phyloP scores from a whole-genome alignment of 371 early-diverging fungal genomes.

The Syncephalastrum sp. region DNA sequence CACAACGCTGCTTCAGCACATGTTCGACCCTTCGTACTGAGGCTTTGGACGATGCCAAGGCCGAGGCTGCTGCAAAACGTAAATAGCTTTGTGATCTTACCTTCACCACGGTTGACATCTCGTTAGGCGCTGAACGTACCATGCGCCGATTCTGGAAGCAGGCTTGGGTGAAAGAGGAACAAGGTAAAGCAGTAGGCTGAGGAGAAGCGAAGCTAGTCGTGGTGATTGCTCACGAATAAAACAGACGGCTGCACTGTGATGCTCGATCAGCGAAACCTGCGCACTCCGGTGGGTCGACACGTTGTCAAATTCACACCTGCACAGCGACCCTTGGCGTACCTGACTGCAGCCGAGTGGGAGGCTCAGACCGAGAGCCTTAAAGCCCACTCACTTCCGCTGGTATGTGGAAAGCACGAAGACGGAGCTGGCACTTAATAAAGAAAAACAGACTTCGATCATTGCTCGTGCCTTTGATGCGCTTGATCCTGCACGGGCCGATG shows the following conservation, averaged over 20 bases:
- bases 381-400: constrained; percentile 86
- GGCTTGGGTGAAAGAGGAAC: constrained; percentile 59
- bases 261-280: constrained; percentile 80
- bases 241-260: constrained; percentile 59
- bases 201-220: not conserved
- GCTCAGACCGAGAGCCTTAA: constrained; percentile 75
- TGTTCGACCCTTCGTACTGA: too few relatives aligned
- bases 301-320: constrained; percentile 58
- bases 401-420: constrained; percentile 22
- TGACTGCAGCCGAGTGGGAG: constrained; percentile 95
- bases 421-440: not conserved
- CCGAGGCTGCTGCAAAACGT: constrained; percentile 23
- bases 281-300: constrained; percentile 77
- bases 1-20: too few relatives aligned
- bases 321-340: constrained; percentile 67
- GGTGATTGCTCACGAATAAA: not conserved
- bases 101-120: not conserved
- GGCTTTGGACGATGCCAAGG: constrained; percentile 19
- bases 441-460: constrained; percentile 77
- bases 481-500: constrained; percentile 30
- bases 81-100: constrained; percentile 1
- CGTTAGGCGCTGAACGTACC: constrained; percentile 55
- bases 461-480: constrained; percentile 82
- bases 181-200: constrained; percentile 34
- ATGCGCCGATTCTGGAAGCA: constrained; percentile 78